phyloP scores from a whole-genome alignment of 352 stramenopile species.

The Peronosclerospora sorghi region DNA sequence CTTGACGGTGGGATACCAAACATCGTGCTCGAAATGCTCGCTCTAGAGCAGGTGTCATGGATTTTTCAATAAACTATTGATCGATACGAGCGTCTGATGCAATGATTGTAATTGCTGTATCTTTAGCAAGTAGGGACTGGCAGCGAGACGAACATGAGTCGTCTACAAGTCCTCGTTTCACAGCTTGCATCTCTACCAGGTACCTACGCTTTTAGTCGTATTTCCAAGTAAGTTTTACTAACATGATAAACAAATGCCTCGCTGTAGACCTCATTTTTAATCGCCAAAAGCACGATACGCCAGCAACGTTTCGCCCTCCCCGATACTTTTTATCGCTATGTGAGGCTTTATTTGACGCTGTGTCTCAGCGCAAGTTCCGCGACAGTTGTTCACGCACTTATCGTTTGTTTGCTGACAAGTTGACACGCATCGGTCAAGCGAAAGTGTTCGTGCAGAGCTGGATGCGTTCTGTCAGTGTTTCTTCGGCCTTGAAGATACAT shows the following conservation, averaged over 20 bases:
- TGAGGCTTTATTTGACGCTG: conserved; percentile 25
- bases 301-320: conserved; percentile 31
- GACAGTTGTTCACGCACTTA: conserved; percentile 19
- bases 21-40: conserved; percentile 28
- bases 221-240: background rate
- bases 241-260: no score
- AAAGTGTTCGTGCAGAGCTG: conserved; percentile 35
- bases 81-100: background rate
- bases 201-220: conserved; percentile 14
- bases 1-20: conserved; percentile 14
- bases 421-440: conserved; percentile 45
- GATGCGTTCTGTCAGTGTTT: conserved; percentile 21
- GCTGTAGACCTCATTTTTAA: conserved; percentile 59
- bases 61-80: background rate
- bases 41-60: conserved; percentile 18
- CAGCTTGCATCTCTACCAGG: conserved; percentile 39
- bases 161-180: conserved; percentile 28
- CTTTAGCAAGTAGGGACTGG: conserved; percentile 5
- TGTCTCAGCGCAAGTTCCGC: conserved; percentile 3
- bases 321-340: conserved; percentile 37
- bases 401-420: conserved; percentile 50
- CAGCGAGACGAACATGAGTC: conserved; percentile 8
- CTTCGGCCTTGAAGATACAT: conserved; percentile 7
- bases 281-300: conserved; percentile 30
- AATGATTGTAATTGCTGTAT: background rate